Percentiles rank a stretch among this genome's conserved stretches.
phyloP scores from a whole-genome alignment of 2,329 filamentous ascomycete species.

The Cladosporium sp. region DNA sequence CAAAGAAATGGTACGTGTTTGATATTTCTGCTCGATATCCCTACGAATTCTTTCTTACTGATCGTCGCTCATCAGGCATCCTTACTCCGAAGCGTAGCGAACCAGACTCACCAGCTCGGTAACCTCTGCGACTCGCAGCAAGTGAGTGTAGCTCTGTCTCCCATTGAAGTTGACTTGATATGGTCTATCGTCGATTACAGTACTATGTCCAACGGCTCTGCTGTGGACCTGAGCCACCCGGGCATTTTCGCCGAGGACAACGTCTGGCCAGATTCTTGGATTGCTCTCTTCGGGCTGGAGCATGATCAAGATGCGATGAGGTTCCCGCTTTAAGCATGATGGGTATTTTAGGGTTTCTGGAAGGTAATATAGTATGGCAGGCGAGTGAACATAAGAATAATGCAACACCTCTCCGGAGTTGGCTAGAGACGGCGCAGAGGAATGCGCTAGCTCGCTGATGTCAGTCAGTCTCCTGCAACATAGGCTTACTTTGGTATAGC shows the following conservation, averaged over 20 bases:
- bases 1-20: neutral
- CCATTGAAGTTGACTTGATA: neutral
- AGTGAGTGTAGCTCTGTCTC: neutral
- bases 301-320: neutral
- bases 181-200: neutral
- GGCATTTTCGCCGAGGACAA: neutral
- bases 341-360: neutral
- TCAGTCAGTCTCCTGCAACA: too few species aligned
- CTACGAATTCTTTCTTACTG: too few species aligned
- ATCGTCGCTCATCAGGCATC: neutral
- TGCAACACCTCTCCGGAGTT: too few species aligned
- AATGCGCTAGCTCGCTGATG: too few species aligned
- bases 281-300: neutral
- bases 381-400: too few species aligned
- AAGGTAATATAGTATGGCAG: too few species aligned
- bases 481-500: too few species aligned
- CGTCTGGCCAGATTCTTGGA: neutral
- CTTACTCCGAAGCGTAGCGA: neutral
- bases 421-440: too few species aligned
- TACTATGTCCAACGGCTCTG: neutral
- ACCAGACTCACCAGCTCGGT: neutral
- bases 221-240: neutral
- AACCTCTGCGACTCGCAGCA: neutral
- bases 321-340: neutral
- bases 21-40: too few species aligned